phyloP scores from a whole-genome alignment of 1,139 yeast genomes.

The Yamadazyma dushanensis region DNA sequence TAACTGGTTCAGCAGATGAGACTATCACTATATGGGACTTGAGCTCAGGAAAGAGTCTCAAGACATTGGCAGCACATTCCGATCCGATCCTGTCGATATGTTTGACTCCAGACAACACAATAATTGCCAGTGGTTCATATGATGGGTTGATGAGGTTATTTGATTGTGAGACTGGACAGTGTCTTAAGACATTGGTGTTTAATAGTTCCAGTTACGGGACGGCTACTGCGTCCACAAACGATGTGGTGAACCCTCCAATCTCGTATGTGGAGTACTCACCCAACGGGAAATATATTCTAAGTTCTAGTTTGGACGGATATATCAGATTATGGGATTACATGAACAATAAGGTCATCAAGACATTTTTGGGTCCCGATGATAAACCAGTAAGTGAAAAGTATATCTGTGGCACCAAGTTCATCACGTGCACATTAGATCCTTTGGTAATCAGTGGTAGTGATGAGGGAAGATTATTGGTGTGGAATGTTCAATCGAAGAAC shows the following conservation, averaged over 20 bases:
- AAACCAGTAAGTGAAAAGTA: constrained; percentile 43
- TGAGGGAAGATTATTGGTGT: constrained; percentile 55
- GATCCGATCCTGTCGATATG: constrained; percentile 83
- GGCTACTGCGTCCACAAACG: constrained; percentile 58
- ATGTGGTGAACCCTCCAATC: constrained; percentile 61
- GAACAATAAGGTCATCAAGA: constrained; percentile 75
- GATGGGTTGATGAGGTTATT: constrained; percentile 90
- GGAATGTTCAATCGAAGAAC: constrained; percentile 76
- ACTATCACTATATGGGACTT: constrained; percentile 91
- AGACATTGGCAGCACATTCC: constrained; percentile 88
- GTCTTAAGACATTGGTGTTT: constrained; percentile 83
- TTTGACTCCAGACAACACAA: constrained; percentile 75
- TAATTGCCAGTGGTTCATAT: constrained; percentile 83
- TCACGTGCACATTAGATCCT: constrained; percentile 33
- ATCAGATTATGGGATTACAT: constrained; percentile 82
- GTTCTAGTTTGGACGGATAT: constrained; percentile 79
- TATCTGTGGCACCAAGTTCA: constrained; percentile 51
- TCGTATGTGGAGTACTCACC: constrained; percentile 74
- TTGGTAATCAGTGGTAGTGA: constrained; percentile 70
- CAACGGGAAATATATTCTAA: constrained; percentile 76
- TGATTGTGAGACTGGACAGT: constrained; percentile 87
- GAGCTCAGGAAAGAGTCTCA: constrained; percentile 64
- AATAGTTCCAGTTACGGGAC: constrained; percentile 58
- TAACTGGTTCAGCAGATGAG: constrained; percentile 88
- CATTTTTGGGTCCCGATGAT: constrained; percentile 48